Conservation (phyloP, 164 flowering plant species). For the Liquidambar formosana region DNA sequence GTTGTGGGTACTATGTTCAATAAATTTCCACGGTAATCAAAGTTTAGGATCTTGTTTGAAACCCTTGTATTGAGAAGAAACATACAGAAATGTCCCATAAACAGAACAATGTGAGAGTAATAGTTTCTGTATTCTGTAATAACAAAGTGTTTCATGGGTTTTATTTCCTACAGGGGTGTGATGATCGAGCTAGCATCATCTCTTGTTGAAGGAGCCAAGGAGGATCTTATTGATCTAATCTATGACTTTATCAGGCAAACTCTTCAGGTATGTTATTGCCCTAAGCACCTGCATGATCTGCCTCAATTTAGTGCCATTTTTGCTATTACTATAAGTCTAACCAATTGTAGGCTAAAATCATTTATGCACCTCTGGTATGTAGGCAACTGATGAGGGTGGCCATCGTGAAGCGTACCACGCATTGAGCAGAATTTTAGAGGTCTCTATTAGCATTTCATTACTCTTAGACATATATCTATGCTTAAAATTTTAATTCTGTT, state of each 20-base stretch:
- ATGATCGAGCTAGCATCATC: conserved; percentile 68
- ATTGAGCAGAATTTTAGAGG: conserved; percentile 75
- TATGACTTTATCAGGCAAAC: conserved; percentile 40
- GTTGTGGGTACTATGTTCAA: too few species aligned
- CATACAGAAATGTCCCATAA: neutral
- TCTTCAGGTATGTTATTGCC: conserved; percentile 50
- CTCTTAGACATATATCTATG: neutral
- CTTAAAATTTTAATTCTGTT: neutral
- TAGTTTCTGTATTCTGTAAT: neutral
- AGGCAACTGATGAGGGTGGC: conserved; percentile 45
- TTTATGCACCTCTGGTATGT: conserved; percentile 10
- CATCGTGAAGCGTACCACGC: conserved; percentile 53
- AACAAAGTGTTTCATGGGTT: neutral
- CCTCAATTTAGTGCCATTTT: neutral
- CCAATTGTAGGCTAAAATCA: neutral
- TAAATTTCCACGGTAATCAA: too few species aligned
- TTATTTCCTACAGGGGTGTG: conserved; percentile 42
- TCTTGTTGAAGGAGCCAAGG: conserved; percentile 69
- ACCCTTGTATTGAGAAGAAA: neutral
- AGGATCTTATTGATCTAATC: conserved; percentile 63
- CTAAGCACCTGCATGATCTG: neutral
- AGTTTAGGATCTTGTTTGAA: neutral
- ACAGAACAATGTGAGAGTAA: neutral
- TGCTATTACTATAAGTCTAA: neutral
- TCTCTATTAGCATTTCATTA: conserved; percentile 17